Evolutionary conservation across 148 eudicot genomes (phyloP).

Genomic region (Dysphania ambrosioides): DNA sequence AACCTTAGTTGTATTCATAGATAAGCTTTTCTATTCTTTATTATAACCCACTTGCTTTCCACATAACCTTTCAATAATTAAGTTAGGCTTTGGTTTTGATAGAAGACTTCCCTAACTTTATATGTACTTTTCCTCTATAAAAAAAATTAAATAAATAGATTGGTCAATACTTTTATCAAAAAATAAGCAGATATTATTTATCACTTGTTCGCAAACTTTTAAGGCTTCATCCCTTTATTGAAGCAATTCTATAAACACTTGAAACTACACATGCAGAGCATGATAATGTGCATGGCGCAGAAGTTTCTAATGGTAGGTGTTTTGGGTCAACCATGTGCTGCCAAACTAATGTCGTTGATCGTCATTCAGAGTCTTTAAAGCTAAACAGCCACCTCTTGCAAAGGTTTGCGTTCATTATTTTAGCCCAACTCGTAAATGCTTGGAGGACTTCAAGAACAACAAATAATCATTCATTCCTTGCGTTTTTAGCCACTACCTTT

Average conservation of each 20-base stretch:
- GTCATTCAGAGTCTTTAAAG: background rate
- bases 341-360: background rate
- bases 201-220: background rate
- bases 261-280: background rate
- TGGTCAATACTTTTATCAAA: no score
- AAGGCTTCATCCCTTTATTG: background rate
- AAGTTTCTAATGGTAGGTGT: background rate
- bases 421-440: background rate
- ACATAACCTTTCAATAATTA: no score
- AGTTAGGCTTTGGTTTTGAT: no score
- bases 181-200: no score
- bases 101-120: no score
- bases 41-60: no score
- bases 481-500: no score
- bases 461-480: background rate
- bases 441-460: background rate
- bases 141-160: no score
- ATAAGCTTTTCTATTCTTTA: no score
- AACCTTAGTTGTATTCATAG: no score
- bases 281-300: background rate
- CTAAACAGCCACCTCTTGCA: background rate
- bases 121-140: no score
- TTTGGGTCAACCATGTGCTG: background rate
- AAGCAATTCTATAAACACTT: background rate
- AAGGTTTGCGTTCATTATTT: background rate